A percentile compares a stretch with the other conserved stretches of the same genome.
Conservation (phyloP, 1,284 basidiomycete species). For the Austroboletus niveus region DNA sequence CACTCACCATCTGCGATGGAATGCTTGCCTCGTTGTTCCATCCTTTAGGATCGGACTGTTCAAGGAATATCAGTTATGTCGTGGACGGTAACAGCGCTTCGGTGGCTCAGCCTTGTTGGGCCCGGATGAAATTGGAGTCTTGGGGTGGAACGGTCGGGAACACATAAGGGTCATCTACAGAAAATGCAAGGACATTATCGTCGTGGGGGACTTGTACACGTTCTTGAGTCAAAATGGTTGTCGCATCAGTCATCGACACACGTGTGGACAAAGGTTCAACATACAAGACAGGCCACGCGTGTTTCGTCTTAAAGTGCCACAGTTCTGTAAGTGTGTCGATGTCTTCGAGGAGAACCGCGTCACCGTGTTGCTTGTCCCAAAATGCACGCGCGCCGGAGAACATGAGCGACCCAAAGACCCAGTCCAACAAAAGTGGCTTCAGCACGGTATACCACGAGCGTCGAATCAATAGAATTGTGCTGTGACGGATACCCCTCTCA, state of each 20-base stretch:
- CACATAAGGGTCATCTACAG: conserved; percentile 83
- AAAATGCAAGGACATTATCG: conserved; percentile 95
- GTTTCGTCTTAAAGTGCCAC: conserved; percentile 88
- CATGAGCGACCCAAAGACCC: conserved; percentile 91
- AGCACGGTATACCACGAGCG: conserved; percentile 92
- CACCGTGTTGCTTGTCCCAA: conserved; percentile 93
- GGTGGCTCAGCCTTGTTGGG: conserved; percentile 97
- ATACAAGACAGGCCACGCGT: conserved; percentile 89
- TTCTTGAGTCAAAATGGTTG: conserved; percentile 63
- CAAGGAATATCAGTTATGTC: conserved; percentile 89
- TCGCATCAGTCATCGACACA: conserved; percentile 6
- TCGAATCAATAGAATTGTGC: conserved; percentile 96
- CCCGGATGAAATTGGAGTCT: conserved; percentile 81
- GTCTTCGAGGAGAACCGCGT: conserved; percentile 83
- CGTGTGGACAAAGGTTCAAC: conserved; percentile 30
- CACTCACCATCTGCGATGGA: conserved; percentile 86
- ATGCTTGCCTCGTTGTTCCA: conserved; percentile 92
- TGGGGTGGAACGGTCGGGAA: conserved; percentile 78
- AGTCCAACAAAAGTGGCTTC: conserved; percentile 98
- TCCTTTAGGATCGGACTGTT: conserved; percentile 96
- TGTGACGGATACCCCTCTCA: conserved; percentile 91
- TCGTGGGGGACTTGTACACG: conserved; percentile 94
- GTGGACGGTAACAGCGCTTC: conserved; percentile 95
- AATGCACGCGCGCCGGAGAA: conserved; percentile 78
- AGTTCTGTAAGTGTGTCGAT: conserved; percentile 89